Evolutionary conservation across 441 rosid species (phyloP), one percentile per base, ranked within the genome.

Genomic region (Dalechampia spathulata): DNA sequence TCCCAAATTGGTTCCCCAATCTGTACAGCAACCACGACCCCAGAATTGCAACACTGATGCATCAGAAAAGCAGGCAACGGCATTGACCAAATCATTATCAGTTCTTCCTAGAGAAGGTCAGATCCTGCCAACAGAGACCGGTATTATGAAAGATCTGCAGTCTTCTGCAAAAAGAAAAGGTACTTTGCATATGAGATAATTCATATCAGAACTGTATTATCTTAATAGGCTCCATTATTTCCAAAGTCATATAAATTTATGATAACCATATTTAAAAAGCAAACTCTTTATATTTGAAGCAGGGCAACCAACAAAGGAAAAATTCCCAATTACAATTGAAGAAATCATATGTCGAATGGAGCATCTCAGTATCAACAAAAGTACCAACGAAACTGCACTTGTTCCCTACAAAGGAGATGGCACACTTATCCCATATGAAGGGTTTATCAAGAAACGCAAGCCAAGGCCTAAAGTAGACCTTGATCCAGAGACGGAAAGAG

Each of bases 391-490:
- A 61, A 79, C 74, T 63, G 88, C 87, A 56, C 72, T 86, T 50
- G 86, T 84, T 41, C 58, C 71, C 43, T 82, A 74, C 74, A 67
- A 58, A 65, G 83, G 69, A 51, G 78, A 64, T 61, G 83, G 84
- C 62, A 75, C 76, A 36, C 57, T 93, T 37, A 73, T 87, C 61
- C 85, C 90, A 13, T 78, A 75, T 47, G 74, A 65, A 42, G 72
- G 73, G 27, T 62, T 66, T 42, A 65, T 51, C 48, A 90, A 75
- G 78, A 87, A 74, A 70, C 75, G 56, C 14, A 83, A 77, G 58
- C 83, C 84, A 53, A 76, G 94, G 70, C 94, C 99, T 45, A 90
- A 85, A 73, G 95, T 90, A 62, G 90, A 86, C 69, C 85, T 94
- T 63, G 96, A 94, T 59, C 77, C 78, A 55, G 98, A 90, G 67